A percentile compares a stretch with the other conserved stretches of the same genome.
phyloP scores from a whole-genome alignment of 2,329 filamentous ascomycete species.

The Exophiala dermatitidis region DNA sequence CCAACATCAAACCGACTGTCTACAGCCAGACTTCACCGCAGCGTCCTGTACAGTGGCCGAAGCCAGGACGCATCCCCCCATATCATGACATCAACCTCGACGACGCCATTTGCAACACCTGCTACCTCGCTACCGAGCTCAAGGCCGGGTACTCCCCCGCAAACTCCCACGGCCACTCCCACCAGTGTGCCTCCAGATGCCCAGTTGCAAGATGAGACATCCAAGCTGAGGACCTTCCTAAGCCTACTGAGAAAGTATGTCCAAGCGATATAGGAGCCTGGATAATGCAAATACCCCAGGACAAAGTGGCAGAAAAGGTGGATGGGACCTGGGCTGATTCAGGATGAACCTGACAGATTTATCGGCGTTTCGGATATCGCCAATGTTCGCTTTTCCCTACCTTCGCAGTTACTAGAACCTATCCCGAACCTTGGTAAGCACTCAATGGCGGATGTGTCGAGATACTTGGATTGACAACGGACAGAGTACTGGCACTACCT shows the following conservation, averaged over 20 bases:
- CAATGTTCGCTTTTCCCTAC: constrained; percentile 88
- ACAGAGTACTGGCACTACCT: constrained; percentile 97
- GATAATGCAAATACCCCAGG: background rate
- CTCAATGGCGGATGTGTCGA: background rate
- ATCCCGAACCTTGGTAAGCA: constrained; percentile 73
- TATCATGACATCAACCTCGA: constrained; percentile 24
- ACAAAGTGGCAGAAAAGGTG: background rate
- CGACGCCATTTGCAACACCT: constrained; percentile 22
- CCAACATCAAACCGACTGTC: background rate
- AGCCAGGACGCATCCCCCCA: background rate
- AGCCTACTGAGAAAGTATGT: constrained; percentile 79
- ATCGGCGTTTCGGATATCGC: constrained; percentile 95
- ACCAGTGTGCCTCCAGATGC: constrained; percentile 36
- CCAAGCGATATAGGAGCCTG: background rate
- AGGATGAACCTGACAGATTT: constrained; percentile 54
- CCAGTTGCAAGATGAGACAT: constrained; percentile 66
- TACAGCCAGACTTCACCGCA: constrained; percentile 3
- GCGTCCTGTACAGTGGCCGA: background rate
- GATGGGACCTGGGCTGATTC: constrained; percentile 6
- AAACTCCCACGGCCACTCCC: constrained; percentile 30
- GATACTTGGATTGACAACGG: constrained; percentile 13
- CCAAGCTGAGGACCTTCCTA: constrained; percentile 83
- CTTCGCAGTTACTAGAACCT: constrained; percentile 89
- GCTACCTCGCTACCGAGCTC: constrained; percentile 19
- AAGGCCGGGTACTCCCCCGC: constrained; percentile 20